These are phyloP conservation scores for Backusella psychrophila DNA, from an alignment of 192 early-diverging fungal species.

Conservation along the genomic window DNA sequence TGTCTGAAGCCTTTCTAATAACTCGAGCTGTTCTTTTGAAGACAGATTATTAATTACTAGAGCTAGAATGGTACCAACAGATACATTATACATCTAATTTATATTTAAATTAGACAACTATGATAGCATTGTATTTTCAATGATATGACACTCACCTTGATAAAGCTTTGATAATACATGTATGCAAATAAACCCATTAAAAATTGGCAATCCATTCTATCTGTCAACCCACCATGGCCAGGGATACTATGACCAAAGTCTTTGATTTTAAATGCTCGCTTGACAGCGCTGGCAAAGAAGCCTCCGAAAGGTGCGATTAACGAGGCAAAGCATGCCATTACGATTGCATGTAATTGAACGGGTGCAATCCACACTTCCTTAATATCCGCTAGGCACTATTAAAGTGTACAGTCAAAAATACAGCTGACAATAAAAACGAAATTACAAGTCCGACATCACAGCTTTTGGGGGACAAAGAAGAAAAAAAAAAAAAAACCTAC, in stretches of 20 bases:
- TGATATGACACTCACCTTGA: slow-evolving; percentile 49
- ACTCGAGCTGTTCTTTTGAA: slow-evolving; percentile 25
- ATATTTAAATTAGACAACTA: neutral
- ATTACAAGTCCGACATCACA: neutral
- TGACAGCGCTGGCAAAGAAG: slow-evolving; percentile 96
- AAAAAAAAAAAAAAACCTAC: slow-evolving; percentile 6
- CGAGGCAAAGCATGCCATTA: slow-evolving; percentile 90
- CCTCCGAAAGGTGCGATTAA: slow-evolving; percentile 97
- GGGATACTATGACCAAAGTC: slow-evolving; percentile 98
- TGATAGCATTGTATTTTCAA: neutral
- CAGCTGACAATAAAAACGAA: neutral
- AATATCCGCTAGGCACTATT: slow-evolving; percentile 34
- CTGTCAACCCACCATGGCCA: slow-evolving; percentile 95
- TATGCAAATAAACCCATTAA: slow-evolving; percentile 93
- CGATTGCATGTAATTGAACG: slow-evolving; percentile 84
- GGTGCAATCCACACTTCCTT: slow-evolving; percentile 71
- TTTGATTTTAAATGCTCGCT: slow-evolving; percentile 96
- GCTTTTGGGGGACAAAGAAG: neutral
- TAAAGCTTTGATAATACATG: slow-evolving; percentile 88
- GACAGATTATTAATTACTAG: slow-evolving; percentile 31
- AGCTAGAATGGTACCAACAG: slow-evolving; percentile 30
- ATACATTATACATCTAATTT: slow-evolving; percentile 33
- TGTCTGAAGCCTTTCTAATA: slow-evolving; percentile 27
- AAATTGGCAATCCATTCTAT: slow-evolving; percentile 98
- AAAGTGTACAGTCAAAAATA: neutral